Evolutionary conservation across 805 yeast species (phyloP), one percentile per base, ranked within the genome.

Genomic region (Starmerella cellae): DNA sequence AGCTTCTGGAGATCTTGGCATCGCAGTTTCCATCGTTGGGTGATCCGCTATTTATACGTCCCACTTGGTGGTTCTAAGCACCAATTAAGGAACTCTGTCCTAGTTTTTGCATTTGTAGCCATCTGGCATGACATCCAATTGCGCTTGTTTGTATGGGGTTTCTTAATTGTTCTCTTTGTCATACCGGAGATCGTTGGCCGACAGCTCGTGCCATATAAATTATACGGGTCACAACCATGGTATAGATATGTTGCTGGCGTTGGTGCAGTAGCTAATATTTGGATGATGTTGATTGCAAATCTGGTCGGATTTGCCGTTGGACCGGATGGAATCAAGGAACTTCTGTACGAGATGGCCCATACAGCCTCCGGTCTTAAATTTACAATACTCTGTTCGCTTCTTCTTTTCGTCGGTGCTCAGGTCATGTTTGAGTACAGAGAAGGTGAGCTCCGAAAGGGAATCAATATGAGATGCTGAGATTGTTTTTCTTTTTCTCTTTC

Each of bases 1-100:
- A 84, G 91, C n/a, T 91, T 91, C 60, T 91, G 99, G 99, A 72
- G 97, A 57, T 94, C 95, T 3, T 91, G 99, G 99, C 99, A 91
- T 62, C 73, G 97, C 56, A 79, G 94, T 37, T 91, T 68, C 64
- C 87, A 88, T 62, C 73, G 80, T 52, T 91, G 95, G 94, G 80
- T 82, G 27, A 72, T 82, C 21, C 70, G 94, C 47, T 91, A 91
- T 60, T 72, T 91, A 32, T 91, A 91, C 54, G 70, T 91, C 19
- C 98, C 98, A 2, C 63, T 91, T 46, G 97, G 97, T 10, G 95
- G 96, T 0, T 69, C 81, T 0, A 65, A 62, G 8, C 73, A 77
- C 52, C 69, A 96, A 49, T 62, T 88, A 8, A 52, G 81, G 37
- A 85, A 88, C 47, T 76, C 87, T 10, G 63, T 88, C 28, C 73